phyloP scores from a whole-genome alignment of 257 asterid species.

The Solanum peruvianum region DNA sequence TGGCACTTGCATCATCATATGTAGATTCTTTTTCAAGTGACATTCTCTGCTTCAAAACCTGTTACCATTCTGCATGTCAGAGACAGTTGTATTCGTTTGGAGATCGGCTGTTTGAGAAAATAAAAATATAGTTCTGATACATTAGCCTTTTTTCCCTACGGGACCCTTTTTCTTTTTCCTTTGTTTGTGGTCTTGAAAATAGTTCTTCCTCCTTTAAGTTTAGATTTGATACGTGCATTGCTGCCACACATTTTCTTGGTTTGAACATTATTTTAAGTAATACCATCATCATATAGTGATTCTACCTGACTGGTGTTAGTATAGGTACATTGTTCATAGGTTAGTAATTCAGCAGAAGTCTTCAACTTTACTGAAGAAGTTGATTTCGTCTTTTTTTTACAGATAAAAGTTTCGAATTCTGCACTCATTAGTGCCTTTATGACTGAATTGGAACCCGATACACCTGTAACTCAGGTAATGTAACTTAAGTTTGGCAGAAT shows the following conservation, averaged over 20 bases:
- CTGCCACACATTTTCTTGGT: not conserved
- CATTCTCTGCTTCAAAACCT: not conserved
- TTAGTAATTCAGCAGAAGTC: not conserved
- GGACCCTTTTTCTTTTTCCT: not conserved
- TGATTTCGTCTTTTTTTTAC: conserved; percentile 1
- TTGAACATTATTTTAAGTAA: not conserved
- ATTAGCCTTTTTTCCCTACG: not conserved
- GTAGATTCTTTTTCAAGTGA: not conserved
- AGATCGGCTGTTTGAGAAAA: not conserved
- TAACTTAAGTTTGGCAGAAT: not conserved
- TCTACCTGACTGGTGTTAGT: not conserved
- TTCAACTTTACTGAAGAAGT: not conserved
- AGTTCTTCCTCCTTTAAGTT: not conserved
- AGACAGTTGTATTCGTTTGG: not conserved
- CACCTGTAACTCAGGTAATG: conserved; percentile 76
- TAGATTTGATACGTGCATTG: not conserved
- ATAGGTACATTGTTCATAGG: not conserved
- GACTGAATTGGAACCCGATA: conserved; percentile 84
- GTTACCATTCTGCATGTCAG: not conserved
- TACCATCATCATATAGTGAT: not conserved
- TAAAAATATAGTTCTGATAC: not conserved
- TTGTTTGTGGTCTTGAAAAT: not conserved
- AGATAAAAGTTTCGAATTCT: conserved; percentile 97
- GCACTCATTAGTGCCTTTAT: conserved; percentile 94
- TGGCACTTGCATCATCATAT: not conserved